Percentiles rank a stretch among this genome's conserved stretches.
These are phyloP conservation scores for Spinellus fusiger DNA, from an alignment of 192 early-diverging fungal genomes.

Conservation along the genomic window DNA sequence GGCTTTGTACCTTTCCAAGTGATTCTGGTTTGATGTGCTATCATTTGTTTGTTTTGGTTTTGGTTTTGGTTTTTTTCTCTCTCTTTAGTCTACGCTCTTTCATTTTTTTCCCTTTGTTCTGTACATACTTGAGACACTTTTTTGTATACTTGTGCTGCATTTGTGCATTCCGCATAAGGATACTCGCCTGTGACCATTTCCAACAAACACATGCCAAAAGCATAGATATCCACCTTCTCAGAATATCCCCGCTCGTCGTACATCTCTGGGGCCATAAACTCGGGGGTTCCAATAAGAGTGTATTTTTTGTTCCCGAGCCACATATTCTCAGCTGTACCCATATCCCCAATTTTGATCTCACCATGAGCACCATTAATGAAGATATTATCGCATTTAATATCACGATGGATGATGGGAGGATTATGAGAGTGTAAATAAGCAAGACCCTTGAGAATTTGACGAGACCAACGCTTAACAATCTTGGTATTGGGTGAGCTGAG, in stretches of 20 bases:
- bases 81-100: background rate
- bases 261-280: slow-evolving; percentile 83
- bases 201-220: slow-evolving; percentile 75
- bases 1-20: slow-evolving; percentile 49
- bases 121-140: slow-evolving; percentile 59
- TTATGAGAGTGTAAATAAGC: slow-evolving; percentile 70
- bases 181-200: slow-evolving; percentile 83
- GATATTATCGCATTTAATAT: slow-evolving; percentile 81
- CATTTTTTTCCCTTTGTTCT: background rate
- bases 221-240: slow-evolving; percentile 81
- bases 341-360: slow-evolving; percentile 78
- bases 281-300: slow-evolving; percentile 73
- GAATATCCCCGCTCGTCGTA: slow-evolving; percentile 76
- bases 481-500: slow-evolving; percentile 61
- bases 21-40: slow-evolving; percentile 74
- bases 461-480: slow-evolving; percentile 69
- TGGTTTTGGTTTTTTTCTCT: background rate
- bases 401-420: slow-evolving; percentile 76
- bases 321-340: slow-evolving; percentile 72
- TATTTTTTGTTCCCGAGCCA: slow-evolving; percentile 68
- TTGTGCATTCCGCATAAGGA: slow-evolving; percentile 75
- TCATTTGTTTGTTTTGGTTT: background rate
- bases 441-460: slow-evolving; percentile 72
- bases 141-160: slow-evolving; percentile 72
- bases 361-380: slow-evolving; percentile 81